A percentile compares a stretch with the other conserved stretches of the same genome.
Evolutionary conservation across 2,329 filamentous ascomycete species (phyloP).

Genomic region (Sporothrix mexicana): DNA sequence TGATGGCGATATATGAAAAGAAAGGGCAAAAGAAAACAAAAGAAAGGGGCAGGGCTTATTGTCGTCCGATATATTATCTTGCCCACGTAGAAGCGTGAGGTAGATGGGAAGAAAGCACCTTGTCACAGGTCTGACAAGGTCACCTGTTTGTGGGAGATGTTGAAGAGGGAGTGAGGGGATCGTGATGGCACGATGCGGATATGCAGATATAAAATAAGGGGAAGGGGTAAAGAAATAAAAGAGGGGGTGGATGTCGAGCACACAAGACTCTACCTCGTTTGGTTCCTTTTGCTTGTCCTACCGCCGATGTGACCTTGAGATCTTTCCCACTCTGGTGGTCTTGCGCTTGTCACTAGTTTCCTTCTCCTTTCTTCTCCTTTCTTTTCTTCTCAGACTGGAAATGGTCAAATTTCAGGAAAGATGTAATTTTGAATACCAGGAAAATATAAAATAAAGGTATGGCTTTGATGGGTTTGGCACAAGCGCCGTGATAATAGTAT

Average conservation of each 20-base stretch:
- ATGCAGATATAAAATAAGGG: neutral
- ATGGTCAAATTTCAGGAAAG: no score
- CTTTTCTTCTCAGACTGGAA: neutral
- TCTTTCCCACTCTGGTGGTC: neutral
- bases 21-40: neutral
- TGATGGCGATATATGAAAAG: neutral
- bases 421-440: no score
- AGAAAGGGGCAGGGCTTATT: no score
- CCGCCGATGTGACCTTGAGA: constrained; percentile 6
- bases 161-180: neutral
- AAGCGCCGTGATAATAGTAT: neutral
- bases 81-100: neutral
- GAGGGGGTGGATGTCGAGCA: neutral
- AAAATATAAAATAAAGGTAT: no score
- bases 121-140: constrained; percentile 11
- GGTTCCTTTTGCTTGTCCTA: constrained; percentile 22
- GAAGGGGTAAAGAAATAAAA: neutral
- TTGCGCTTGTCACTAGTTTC: neutral
- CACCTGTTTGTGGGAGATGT: neutral
- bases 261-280: constrained; percentile 3
- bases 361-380: neutral
- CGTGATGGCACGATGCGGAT: neutral
- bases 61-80: neutral
- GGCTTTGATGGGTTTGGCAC: neutral
- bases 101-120: neutral